These are phyloP conservation scores for Colletotrichum euphorbiae DNA, from an alignment of 2,329 filamentous ascomycete species.

Conservation along the genomic window DNA sequence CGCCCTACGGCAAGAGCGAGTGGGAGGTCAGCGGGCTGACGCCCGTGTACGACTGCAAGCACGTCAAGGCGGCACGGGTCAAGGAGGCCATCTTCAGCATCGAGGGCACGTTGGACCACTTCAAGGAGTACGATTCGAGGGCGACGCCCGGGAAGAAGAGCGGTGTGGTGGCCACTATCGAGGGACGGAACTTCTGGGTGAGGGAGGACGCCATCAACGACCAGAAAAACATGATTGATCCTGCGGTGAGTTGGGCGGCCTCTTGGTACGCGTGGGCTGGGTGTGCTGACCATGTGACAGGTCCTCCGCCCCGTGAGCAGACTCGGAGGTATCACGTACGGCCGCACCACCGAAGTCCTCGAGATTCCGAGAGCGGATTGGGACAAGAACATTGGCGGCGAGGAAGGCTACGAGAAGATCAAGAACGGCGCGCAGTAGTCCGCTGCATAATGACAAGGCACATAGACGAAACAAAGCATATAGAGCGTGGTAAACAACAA, in stretches of 20 bases:
- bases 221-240: constrained; percentile 79
- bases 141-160: constrained; percentile 79
- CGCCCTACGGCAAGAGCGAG: constrained; percentile 81
- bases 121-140: constrained; percentile 81
- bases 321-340: constrained; percentile 89
- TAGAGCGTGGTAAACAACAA: background rate
- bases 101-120: constrained; percentile 82
- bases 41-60: constrained; percentile 70
- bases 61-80: constrained; percentile 79
- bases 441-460: constrained; percentile 12
- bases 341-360: constrained; percentile 73
- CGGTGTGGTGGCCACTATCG: constrained; percentile 79
- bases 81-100: constrained; percentile 85
- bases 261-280: background rate
- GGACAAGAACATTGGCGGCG: constrained; percentile 61
- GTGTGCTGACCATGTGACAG: constrained; percentile 46
- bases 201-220: constrained; percentile 88
- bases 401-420: constrained; percentile 68
- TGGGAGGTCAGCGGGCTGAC: constrained; percentile 73
- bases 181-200: constrained; percentile 90
- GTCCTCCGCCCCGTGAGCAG: constrained; percentile 81
- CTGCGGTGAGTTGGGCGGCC: constrained; percentile 61
- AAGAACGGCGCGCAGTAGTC: constrained; percentile 56
- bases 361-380: constrained; percentile 77
- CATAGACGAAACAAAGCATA: background rate